Base-by-base conservation (phyloP, 306 rosid species). In the Prunus salicina region DNA sequence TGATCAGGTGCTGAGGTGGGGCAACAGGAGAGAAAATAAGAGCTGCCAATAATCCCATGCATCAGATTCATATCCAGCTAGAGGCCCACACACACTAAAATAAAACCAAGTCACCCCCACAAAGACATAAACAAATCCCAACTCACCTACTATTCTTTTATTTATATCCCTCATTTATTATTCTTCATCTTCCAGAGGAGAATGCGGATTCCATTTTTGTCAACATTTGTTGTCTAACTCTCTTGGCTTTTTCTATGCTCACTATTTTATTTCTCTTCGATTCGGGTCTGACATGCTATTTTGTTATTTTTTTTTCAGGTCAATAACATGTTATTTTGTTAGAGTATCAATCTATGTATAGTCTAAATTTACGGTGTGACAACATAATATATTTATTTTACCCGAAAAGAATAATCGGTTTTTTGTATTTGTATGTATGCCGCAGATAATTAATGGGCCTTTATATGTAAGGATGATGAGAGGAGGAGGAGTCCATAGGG, bases 171-270 rank as follows among this genome's bases (percentile, higher is more conserved):
- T 55, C 38, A 27, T 24, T 50, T 28, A 58, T n/a, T 43, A 1
- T 61, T 50, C 30, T 18, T 7, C 20, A 57, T 43, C n/a, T 15
- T 8, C 65, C 30, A 9, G 19, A 12, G 27, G 69, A 46, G 14
- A 73, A 76, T 55, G 64, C 16, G 46, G 55, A 41, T 52, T 62
- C 43, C 73, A 60, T 0, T 24, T 67, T 83, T 75, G 78, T 75
- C 83, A 70, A 55, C 75, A 32, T 60, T 75, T 43, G 64, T 20
- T 57, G 75, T 64, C 81, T 58, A 43, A 18, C 66, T 55, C 32
- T 6, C 64, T 71, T 64, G 77, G 81, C 69, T 53, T 63, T 81
- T 81, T 53, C 30, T 30, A 25, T 65, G n/a, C 13, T n/a, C 10
- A 65, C n/a, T 25, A 43, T 57, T 73, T 64, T 43, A 10, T 38